A percentile compares a stretch with the other conserved stretches of the same genome.
These are phyloP conservation scores for Avena insularis DNA, from an alignment of 176 grass and related monocot species.

Conservation along the genomic window DNA sequence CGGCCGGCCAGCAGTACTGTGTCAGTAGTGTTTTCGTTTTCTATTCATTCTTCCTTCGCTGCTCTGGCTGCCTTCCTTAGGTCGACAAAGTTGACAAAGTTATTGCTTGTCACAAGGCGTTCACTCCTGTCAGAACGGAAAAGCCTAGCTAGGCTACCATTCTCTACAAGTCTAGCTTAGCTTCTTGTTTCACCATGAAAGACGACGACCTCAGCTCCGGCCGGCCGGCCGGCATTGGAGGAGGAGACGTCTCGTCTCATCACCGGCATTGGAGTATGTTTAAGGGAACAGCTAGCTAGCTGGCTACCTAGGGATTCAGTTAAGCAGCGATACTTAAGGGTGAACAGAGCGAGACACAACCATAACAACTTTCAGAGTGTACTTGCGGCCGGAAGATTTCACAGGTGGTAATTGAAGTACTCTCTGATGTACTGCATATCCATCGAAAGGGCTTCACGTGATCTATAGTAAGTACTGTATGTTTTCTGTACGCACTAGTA, in stretches of 20 bases:
- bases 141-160: no score
- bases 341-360: conserved; percentile 2
- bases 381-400: conserved; percentile 22
- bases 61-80: no score
- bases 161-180: background rate
- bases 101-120: conserved; percentile 37
- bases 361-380: conserved; percentile 12
- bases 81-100: conserved; percentile 57
- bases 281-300: background rate
- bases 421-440: background rate
- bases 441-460: background rate
- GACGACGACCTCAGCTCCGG: background rate
- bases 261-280: background rate
- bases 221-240: background rate
- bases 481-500: no score
- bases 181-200: background rate
- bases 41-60: conserved; percentile 5
- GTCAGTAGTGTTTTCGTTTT: background rate
- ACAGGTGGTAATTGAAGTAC: conserved; percentile 20
- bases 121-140: background rate
- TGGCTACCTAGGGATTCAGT: background rate
- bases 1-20: conserved; percentile 13
- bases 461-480: background rate
- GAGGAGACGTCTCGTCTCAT: background rate
- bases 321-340: background rate